Evolutionary conservation across 192 early-diverging fungal species (phyloP), one percentile per base, ranked within the genome.

Genomic region (Dissophora ornata): DNA sequence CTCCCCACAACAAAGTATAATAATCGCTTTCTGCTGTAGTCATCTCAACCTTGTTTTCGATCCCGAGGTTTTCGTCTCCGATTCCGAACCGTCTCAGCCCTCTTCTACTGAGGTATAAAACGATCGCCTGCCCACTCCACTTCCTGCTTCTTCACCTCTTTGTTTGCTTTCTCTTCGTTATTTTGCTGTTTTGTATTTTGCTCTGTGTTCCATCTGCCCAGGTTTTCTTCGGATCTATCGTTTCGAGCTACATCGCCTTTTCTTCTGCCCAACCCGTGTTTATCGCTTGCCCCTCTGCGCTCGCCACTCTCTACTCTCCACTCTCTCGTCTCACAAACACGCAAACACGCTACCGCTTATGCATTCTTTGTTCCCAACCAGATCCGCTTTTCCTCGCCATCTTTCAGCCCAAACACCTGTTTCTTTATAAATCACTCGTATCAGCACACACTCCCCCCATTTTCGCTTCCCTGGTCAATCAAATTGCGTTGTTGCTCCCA

Each of bases 351-450:
- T n/a, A n/a, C n/a, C n/a, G n/a, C 60, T 41, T 62, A 50, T 62
- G 47, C 25, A 40, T 38, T 28, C 24, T 8, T 50, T 41, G 28
- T 18, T 28, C 38, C 34, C 22, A 49, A 49, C 8, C 16, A 52
- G 50, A 64, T 41, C 62, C 38, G 50, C 54, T 21, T 55, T 48
- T 45, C 54, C 15, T 24, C 44, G 11, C 11, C 45, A 29, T 67
- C 52, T 56, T 6, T 48, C 45, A 54, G 7, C 15, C 8, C 40
- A 71, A 71, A 63, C 69, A 63, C 61, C 69, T 71, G 69, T 63
- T 62, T 71, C 69, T 42, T 28, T 7, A 32, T 26, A 30, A 38
- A 24, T 12, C n/a, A 19, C 24, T 12, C 57, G 13, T 25, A 26
- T 16, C 40, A 57, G 38, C 19, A 53, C 24, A 21, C 53, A 24